Evolutionary conservation across 2,329 filamentous ascomycete genomes (phyloP).

Genomic region (Calonectria hongkongensis): DNA sequence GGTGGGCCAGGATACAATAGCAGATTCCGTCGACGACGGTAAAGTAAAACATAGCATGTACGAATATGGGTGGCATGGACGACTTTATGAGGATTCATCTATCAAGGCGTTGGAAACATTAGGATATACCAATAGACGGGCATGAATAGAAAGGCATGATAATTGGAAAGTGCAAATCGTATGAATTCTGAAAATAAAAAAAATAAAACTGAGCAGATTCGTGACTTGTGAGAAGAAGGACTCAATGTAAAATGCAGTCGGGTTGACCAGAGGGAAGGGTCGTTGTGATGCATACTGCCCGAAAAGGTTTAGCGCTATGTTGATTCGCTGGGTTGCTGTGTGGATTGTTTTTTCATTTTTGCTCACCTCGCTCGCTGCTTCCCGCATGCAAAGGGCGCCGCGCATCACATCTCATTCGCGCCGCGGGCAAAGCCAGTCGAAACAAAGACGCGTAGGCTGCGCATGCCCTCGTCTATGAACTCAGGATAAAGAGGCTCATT

Average conservation of each 20-base stretch:
- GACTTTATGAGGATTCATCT: slow-evolving; percentile 41
- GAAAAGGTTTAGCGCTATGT: slow-evolving; percentile 1
- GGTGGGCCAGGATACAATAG: slow-evolving; percentile 75
- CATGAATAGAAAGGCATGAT: slow-evolving; percentile 10
- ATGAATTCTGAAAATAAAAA: neutral
- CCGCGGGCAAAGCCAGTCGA: slow-evolving; percentile 4
- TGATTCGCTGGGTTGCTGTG: neutral
- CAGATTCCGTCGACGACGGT: slow-evolving; percentile 72
- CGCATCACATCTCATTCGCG: slow-evolving; percentile 12
- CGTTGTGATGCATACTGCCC: neutral
- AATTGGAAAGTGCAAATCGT: neutral
- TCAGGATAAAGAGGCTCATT: neutral
- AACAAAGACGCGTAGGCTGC: slow-evolving; percentile 17
- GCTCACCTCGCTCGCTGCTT: neutral
- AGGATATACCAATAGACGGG: slow-evolving; percentile 33
- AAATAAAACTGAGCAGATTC: neutral
- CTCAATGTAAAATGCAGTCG: neutral
- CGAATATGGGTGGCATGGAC: slow-evolving; percentile 9
- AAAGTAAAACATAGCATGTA: slow-evolving; percentile 11
- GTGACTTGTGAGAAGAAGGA: neutral
- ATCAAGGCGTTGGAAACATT: slow-evolving; percentile 21
- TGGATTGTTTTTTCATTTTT: slow-evolving; percentile 11
- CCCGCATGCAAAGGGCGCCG: slow-evolving; percentile 12
- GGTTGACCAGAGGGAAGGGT: neutral
- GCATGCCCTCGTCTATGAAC: neutral